Percentiles rank a stretch among this genome's conserved stretches.
Conservation (phyloP, 306 rosid species). For the Cyclanthera cordifolia region DNA sequence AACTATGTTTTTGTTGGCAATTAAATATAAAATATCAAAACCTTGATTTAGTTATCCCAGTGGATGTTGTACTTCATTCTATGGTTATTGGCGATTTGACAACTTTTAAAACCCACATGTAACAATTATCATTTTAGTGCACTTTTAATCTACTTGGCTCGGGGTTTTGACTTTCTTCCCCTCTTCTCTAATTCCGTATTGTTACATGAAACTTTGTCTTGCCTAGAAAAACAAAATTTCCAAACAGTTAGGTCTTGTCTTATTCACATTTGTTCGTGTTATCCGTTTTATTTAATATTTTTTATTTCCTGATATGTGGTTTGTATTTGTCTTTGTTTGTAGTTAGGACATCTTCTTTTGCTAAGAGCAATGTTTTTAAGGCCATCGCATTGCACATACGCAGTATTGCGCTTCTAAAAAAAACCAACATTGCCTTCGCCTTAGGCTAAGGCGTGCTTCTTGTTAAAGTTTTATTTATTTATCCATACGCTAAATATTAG, state of each 20-base stretch:
- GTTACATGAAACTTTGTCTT: neutral
- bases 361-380: too few relatives aligned
- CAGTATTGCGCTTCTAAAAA: too few relatives aligned
- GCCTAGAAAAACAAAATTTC: neutral
- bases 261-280: neutral
- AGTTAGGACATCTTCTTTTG: too few relatives aligned
- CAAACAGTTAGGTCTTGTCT: neutral
- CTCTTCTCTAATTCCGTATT: neutral
- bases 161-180: neutral
- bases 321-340: too few relatives aligned
- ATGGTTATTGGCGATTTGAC: neutral
- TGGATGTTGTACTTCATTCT: neutral
- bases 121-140: neutral
- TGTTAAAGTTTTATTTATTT: too few relatives aligned
- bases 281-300: neutral
- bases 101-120: neutral
- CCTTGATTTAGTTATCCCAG: neutral
- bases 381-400: too few relatives aligned
- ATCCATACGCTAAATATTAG: too few relatives aligned
- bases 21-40: neutral
- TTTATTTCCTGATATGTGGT: neutral
- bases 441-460: too few relatives aligned
- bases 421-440: too few relatives aligned
- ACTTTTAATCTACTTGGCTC: neutral
- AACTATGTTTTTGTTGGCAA: too few relatives aligned